phyloP scores from a whole-genome alignment of 768 basidiomycete species.

The Dictyophora rubrovolvata region DNA sequence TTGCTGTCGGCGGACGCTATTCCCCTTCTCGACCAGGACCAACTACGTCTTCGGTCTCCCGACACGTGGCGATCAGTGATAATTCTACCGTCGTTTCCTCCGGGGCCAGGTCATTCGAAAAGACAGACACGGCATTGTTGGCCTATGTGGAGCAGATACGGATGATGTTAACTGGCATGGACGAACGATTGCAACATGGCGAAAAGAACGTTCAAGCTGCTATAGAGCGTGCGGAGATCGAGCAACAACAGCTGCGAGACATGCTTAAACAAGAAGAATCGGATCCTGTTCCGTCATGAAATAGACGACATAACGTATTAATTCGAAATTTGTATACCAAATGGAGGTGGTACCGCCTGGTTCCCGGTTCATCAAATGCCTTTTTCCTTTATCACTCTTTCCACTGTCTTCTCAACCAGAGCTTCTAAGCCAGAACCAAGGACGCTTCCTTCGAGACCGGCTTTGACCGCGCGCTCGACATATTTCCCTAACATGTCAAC shows the following conservation, averaged over 20 bases:
- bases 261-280: neutral
- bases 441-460: slow-evolving; percentile 44
- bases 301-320: neutral
- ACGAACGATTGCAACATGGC: slow-evolving; percentile 53
- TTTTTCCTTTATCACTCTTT: slow-evolving; percentile 31
- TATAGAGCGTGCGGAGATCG: slow-evolving; percentile 44
- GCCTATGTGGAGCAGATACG: slow-evolving; percentile 63
- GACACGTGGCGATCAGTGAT: neutral
- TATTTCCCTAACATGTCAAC: slow-evolving; percentile 93
- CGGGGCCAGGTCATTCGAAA: neutral
- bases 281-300: neutral
- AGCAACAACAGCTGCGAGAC: slow-evolving; percentile 1
- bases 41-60: neutral
- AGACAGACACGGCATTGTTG: slow-evolving; percentile 28
- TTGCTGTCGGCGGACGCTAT: slow-evolving; percentile 3
- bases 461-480: slow-evolving; percentile 71
- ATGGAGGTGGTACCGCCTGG: neutral
- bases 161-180: slow-evolving; percentile 63
- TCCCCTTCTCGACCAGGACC: neutral
- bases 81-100: neutral
- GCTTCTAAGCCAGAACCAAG: slow-evolving; percentile 33
- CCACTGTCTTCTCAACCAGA: slow-evolving; percentile 49
- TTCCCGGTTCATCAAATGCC: slow-evolving; percentile 2
- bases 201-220: slow-evolving; percentile 53
- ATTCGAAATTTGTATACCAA: neutral